Base-by-base conservation (phyloP, 1,139 yeast genomes). In the Nadsonia commutata region DNA sequence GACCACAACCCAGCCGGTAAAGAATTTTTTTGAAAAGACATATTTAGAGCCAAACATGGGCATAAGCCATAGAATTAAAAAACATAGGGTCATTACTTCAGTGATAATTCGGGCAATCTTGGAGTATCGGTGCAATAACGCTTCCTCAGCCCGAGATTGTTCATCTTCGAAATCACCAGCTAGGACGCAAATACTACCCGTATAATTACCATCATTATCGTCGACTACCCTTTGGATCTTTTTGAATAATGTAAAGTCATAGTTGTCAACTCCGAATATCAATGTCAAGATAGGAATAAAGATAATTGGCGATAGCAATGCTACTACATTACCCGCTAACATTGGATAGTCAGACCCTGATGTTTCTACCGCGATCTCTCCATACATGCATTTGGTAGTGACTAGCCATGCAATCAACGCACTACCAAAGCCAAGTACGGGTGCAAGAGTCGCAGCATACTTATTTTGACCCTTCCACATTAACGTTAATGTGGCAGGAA, bases 261-360 rank as follows among this genome's bases (percentile, higher is more conserved):
- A 84, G 56, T 80, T 71, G 52, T 78, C 85, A 9, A 80, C 77
- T 49, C 75, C 76, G 58, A 77, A 76, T 2, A 64, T 60, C 40
- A 67, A 67, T 0, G 90, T 80, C 42, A 84, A 65, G 5, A 80
- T 53, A 16, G 93, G 85, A 46, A 77, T 66, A 46, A 78, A 67
- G 27, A 84, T 59, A 31, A 71, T 56, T 16, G 95, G 94, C 1
- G 85, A 71, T 43, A 76, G 66, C 48, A 84, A 65, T 0, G 94
- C 88, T 43, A 83, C 83, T 40, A 81, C 75, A 58, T 83, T 84
- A 47, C 94, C 95, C 2, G 82, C 77, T 50, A 83, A 68, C 90
- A 83, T 82, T 36, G 94, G 78, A 57, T 80, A 72, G 56, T 82
- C 90, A 51, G 70, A 72, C 50, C 82, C 81, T 18, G 93, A 73